Evolutionary conservation across 345 rosid genomes (phyloP).

Genomic region (Heritiera fomes): DNA sequence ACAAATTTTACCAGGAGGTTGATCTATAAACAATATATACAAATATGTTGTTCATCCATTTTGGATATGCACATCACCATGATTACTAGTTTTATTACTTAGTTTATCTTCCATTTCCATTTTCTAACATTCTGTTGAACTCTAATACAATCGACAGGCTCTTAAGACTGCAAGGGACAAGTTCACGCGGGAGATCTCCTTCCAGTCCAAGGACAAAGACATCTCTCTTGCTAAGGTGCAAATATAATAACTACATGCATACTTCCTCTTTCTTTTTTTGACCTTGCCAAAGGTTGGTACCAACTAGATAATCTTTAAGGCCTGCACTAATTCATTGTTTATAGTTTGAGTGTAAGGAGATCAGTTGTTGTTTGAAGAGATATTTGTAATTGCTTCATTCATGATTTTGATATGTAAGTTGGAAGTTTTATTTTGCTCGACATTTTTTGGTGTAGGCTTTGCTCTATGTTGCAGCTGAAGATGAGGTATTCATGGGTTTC

Average conservation of each 20-base stretch:
- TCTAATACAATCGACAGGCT: constrained; percentile 44
- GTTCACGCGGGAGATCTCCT: constrained; percentile 73
- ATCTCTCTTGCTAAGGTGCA: constrained; percentile 79
- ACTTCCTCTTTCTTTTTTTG: background rate
- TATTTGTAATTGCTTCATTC: background rate
- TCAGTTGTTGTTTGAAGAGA: background rate
- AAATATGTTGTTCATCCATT: constrained; percentile 26
- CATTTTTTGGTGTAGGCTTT: constrained; percentile 52
- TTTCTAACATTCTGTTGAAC: constrained; percentile 29
- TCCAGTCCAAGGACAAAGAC: constrained; percentile 71
- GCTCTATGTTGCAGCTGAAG: constrained; percentile 85
- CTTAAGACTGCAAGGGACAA: constrained; percentile 58
- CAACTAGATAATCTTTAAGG: background rate
- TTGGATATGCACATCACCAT: constrained; percentile 24
- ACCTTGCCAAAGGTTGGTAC: background rate
- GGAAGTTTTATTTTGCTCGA: constrained; percentile 19
- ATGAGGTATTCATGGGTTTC: constrained; percentile 68
- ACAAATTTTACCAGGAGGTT: constrained; percentile 76
- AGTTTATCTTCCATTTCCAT: constrained; percentile 13
- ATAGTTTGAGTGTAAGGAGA: background rate
- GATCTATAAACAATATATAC: constrained; percentile 34
- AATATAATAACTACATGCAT: background rate
- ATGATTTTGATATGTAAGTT: constrained; percentile 6
- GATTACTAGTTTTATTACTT: background rate
- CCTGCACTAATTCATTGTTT: background rate